Conservation (phyloP, 371 early-diverging fungal genomes). For the Entomophthora muscae region DNA sequence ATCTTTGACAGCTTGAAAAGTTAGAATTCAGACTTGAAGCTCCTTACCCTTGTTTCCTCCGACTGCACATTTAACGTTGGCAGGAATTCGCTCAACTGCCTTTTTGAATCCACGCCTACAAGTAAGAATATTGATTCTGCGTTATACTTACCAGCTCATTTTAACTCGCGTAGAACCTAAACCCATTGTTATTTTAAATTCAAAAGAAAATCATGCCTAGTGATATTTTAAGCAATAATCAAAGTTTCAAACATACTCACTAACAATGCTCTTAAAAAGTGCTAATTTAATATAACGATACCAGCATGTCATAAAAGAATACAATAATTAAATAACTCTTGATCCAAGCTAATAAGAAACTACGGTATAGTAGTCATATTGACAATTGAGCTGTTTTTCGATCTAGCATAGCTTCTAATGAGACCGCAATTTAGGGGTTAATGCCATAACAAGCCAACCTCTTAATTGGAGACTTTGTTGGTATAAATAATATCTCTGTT, state of each 20-base stretch:
- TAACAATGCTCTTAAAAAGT: neutral
- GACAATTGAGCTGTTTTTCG: too few relatives aligned
- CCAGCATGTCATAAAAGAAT: neutral
- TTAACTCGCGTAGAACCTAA: too few relatives aligned
- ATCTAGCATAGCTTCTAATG: too few relatives aligned
- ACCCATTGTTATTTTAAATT: too few relatives aligned
- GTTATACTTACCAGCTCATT: slow-evolving; percentile 4
- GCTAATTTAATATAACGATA: neutral
- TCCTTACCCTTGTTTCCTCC: slow-evolving; percentile 2
- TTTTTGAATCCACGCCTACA: slow-evolving; percentile 10
- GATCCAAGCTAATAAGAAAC: neutral
- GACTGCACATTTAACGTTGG: neutral
- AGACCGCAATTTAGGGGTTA: too few relatives aligned
- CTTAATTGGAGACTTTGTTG: too few relatives aligned
- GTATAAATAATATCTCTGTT: too few relatives aligned
- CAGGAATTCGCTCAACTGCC: slow-evolving; percentile 8
- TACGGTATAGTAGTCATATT: too few relatives aligned
- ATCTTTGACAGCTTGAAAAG: neutral
- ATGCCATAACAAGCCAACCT: too few relatives aligned
- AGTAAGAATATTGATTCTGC: neutral
- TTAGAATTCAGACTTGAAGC: neutral
- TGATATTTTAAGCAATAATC: too few relatives aligned
- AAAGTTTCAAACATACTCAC: too few relatives aligned
- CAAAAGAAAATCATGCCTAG: too few relatives aligned
- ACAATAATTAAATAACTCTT: neutral